phyloP scores from a whole-genome alignment of 495 filamentous ascomycete genomes.

The Terfezia claveryi region DNA sequence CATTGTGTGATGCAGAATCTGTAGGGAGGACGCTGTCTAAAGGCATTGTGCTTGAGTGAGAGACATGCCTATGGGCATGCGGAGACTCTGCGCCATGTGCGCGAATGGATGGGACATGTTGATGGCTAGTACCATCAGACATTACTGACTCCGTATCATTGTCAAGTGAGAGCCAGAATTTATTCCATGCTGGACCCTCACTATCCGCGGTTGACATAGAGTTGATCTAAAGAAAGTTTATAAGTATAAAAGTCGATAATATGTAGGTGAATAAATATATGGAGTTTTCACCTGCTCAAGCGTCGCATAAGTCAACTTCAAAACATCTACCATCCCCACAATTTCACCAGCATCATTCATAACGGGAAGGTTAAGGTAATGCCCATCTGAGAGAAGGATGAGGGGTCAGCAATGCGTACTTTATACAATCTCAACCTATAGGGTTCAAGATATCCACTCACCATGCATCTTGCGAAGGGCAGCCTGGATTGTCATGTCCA shows the following conservation, averaged over 20 bases:
- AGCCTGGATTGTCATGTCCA: conserved; percentile 97
- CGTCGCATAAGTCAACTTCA: conserved; percentile 94
- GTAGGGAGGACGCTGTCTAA: conserved; percentile 60
- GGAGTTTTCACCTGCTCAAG: conserved; percentile 60
- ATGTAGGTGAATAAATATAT: conserved; percentile 11
- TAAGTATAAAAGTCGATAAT: neutral
- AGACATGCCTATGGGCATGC: conserved; percentile 54
- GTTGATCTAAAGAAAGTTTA: conserved; percentile 34
- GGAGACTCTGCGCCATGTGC: conserved; percentile 27
- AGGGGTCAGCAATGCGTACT: neutral
- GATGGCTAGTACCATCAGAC: conserved; percentile 58
- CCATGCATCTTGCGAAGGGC: conserved; percentile 98
- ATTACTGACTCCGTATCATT: conserved; percentile 92
- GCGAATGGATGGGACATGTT: conserved; percentile 31
- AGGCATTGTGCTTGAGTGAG: conserved; percentile 35
- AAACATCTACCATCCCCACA: conserved; percentile 95
- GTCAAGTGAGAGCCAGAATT: conserved; percentile 96
- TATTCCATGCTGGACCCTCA: conserved; percentile 96
- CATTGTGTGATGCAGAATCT: conserved; percentile 86
- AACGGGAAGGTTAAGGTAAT: conserved; percentile 92
- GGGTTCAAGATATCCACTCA: conserved; percentile 24
- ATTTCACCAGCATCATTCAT: conserved; percentile 97
- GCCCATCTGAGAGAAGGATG: conserved; percentile 43
- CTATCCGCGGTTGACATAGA: conserved; percentile 58
- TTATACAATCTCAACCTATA: neutral